These are phyloP conservation scores for Kalaharituber pfeilii DNA, from an alignment of 2,329 filamentous ascomycete genomes.

Conservation along the genomic window DNA sequence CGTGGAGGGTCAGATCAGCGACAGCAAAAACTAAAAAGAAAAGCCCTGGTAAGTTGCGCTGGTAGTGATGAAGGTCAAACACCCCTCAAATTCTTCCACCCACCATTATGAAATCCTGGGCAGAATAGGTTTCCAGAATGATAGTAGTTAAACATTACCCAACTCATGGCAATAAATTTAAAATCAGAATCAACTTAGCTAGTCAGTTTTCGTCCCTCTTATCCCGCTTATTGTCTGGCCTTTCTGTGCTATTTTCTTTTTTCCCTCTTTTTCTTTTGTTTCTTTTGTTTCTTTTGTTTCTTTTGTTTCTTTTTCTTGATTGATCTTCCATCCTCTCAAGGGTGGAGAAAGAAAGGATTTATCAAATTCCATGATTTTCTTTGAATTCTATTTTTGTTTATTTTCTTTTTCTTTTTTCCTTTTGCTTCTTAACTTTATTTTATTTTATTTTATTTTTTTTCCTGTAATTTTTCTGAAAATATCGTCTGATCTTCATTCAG, in stretches of 20 bases:
- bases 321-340: constrained; percentile 22
- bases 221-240: too few species aligned
- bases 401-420: background rate
- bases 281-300: background rate
- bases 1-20: background rate
- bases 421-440: constrained; percentile 4
- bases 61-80: too few species aligned
- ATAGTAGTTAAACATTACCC: too few species aligned
- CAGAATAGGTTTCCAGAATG: too few species aligned
- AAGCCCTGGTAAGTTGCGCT: too few species aligned
- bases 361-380: background rate
- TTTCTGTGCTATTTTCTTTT: too few species aligned
- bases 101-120: too few species aligned
- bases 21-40: constrained; percentile 4
- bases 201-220: too few species aligned
- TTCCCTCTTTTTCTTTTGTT: background rate
- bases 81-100: too few species aligned
- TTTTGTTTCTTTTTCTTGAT: background rate
- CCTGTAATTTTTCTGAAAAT: too few species aligned
- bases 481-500: too few species aligned
- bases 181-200: background rate
- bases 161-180: background rate
- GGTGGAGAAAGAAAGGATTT: background rate
- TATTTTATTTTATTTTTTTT: background rate
- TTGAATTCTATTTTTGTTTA: background rate